phyloP scores from a whole-genome alignment of 2,329 filamentous ascomycete species.

The Epichloe glyceriae region DNA sequence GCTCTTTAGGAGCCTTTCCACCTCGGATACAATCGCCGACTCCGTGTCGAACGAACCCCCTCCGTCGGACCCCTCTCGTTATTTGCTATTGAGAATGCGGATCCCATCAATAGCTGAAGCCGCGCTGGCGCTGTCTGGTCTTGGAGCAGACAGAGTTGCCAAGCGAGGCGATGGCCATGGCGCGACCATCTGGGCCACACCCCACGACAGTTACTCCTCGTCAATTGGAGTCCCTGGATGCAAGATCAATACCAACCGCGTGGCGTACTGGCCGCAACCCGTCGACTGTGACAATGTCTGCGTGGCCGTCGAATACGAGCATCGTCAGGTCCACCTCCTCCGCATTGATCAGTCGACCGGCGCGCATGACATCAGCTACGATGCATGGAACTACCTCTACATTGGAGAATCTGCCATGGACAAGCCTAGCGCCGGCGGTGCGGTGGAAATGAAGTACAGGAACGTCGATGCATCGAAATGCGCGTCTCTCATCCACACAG shows the following conservation, averaged over 20 bases:
- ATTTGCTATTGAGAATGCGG: not conserved
- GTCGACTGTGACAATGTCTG: constrained; percentile 44
- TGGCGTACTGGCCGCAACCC: constrained; percentile 46
- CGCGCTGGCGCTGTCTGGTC: not conserved
- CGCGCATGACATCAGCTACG: constrained; percentile 46
- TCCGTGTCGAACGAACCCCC: not conserved
- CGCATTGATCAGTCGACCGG: constrained; percentile 44
- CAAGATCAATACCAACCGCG: constrained; percentile 46
- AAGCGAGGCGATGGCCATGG: constrained; percentile 6
- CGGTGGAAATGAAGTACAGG: constrained; percentile 33
- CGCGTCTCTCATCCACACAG: constrained; percentile 32
- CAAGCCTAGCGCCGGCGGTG: constrained; percentile 33
- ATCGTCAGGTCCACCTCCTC: constrained; percentile 42
- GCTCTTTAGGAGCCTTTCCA: no score
- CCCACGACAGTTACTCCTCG: constrained; percentile 44
- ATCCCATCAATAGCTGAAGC: not conserved
- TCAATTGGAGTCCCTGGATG: constrained; percentile 48
- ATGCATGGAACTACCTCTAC: constrained; percentile 48
- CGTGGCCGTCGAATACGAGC: constrained; percentile 35
- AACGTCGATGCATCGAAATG: constrained; percentile 33
- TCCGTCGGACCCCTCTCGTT: not conserved
- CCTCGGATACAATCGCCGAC: no score
- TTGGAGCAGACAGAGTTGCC: not conserved
- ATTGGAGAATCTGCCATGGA: constrained; percentile 33
- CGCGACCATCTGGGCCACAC: constrained; percentile 27